Evolutionary conservation across 306 rosid species (phyloP), one percentile per base, ranked within the genome.

Genomic region (Delonix regia): DNA sequence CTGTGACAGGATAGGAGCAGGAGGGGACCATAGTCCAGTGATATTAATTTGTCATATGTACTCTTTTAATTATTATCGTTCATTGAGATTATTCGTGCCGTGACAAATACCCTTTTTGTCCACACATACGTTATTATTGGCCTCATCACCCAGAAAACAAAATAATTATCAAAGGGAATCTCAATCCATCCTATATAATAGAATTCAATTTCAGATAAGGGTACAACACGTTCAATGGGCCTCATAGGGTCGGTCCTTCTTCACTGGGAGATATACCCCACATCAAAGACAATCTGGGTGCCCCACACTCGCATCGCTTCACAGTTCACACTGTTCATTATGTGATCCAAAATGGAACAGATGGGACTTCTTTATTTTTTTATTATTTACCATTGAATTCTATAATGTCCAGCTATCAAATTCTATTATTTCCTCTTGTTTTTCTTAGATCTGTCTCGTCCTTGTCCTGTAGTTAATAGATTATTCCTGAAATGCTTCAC

Each of bases 21-120:
- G 53, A 24, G 64, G 67, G 65, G 87, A 77, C 86, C 87, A 69
- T 39, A 67, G 68, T 66, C 81, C 66, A 66, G 71, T 80, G 79
- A 80, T 78, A n/a, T n/a, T n/a, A 15, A 38, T 80, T 55, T 60
- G 33, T 74, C 55, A 63, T 73, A 66, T 78, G 57, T 53, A 47
- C 79, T 73, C 39, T 71, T 74, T 30, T 72, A 82, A 82, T 82
- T 85, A 81, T 88, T 78, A 56, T 82, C 8, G 62, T 75, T 64
- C 74, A 47, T 69, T 72, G 21, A 56, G 82, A 88, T 72, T 70
- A 76, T 83, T 56, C 85, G 73, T 68, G 73, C 74, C 74, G 57
- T 74, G 92, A 89, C 90, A 89, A 87, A 92, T 79, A 67, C 85
- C 53, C 55, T 34, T 81, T 83, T 87, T 90, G 93, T 88, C 93